A percentile compares a stretch with the other conserved stretches of the same genome.
Evolutionary conservation across 2,329 filamentous ascomycete genomes (phyloP).

Genomic region (Ceratocystis lukuohia): DNA sequence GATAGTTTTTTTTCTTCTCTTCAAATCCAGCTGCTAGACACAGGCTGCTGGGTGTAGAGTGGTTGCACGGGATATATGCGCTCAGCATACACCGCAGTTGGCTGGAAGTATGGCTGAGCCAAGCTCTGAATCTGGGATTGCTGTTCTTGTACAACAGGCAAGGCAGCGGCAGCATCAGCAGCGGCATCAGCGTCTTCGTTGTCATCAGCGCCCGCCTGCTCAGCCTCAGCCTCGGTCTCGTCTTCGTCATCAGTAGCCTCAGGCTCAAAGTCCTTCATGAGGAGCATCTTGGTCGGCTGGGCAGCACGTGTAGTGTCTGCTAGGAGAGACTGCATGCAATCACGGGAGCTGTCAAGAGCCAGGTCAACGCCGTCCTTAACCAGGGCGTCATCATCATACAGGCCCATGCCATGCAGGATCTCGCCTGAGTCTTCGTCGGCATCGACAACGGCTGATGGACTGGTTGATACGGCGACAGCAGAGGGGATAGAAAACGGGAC

Average conservation of each 20-base stretch:
- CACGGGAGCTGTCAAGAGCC: conserved; percentile 40
- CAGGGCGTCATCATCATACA: conserved; percentile 44
- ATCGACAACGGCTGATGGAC: conserved; percentile 26
- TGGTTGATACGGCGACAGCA: not conserved
- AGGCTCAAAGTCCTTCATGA: conserved; percentile 68
- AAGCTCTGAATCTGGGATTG: not conserved
- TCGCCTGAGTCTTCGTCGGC: conserved; percentile 51
- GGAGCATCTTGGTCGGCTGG: conserved; percentile 53
- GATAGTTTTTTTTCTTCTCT: not conserved
- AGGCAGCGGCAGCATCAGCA: not conserved
- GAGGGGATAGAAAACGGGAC: not conserved
- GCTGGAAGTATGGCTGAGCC: conserved; percentile 4
- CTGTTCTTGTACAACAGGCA: not conserved
- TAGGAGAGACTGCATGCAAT: conserved; percentile 41
- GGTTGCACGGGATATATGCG: not conserved
- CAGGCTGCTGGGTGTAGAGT: not conserved
- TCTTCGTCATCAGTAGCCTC: conserved; percentile 41
- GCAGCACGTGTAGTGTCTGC: conserved; percentile 35
- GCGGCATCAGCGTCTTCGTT: conserved; percentile 13
- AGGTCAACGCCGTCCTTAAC: conserved; percentile 43
- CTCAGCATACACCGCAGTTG: not conserved
- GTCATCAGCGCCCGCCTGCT: too few relatives aligned
- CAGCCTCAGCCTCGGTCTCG: conserved; percentile 28
- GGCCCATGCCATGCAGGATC: conserved; percentile 66
- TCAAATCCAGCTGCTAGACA: conserved; percentile 1